These are phyloP conservation scores for Aspergillus versicolor DNA, from an alignment of 2,329 filamentous ascomycete genomes.

Conservation along the genomic window DNA sequence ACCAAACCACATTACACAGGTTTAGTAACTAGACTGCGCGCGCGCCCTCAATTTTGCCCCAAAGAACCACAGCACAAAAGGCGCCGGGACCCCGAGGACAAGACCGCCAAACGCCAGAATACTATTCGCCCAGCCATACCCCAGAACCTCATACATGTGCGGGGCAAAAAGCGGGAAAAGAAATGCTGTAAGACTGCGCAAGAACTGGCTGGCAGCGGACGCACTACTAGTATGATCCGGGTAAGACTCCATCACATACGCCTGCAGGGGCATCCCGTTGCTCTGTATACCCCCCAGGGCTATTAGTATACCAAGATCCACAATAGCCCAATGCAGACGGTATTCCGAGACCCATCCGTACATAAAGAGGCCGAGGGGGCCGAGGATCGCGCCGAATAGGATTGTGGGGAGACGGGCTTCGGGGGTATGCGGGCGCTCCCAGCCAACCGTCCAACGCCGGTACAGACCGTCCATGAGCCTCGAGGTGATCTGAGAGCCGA, in stretches of 20 bases:
- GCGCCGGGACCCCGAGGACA: conserved; percentile 39
- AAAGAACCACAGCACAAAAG: conserved; percentile 48
- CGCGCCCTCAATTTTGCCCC: conserved; percentile 38
- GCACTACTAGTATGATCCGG: conserved; percentile 50
- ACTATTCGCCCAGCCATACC: conserved; percentile 45
- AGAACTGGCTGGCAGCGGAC: conserved; percentile 25
- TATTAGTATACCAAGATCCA: conserved; percentile 45
- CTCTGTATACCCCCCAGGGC: conserved; percentile 38
- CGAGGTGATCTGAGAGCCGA: conserved; percentile 51
- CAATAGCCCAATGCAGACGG: conserved; percentile 47
- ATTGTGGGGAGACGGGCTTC: conserved; percentile 58
- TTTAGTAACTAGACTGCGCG: no score
- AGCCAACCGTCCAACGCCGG: conserved; percentile 26
- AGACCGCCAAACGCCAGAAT: conserved; percentile 37
- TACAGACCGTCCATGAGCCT: conserved; percentile 46
- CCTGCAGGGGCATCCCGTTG: conserved; percentile 17
- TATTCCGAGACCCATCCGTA: conserved; percentile 53
- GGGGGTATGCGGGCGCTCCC: conserved; percentile 35
- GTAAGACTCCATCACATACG: conserved; percentile 42
- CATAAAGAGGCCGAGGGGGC: conserved; percentile 48
- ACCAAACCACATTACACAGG: no score
- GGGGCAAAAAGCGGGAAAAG: conserved; percentile 25
- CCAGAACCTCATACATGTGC: conserved; percentile 36
- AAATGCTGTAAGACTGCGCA: conserved; percentile 4
- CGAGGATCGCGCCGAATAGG: conserved; percentile 50